These are phyloP conservation scores for Lolium multiflorum DNA, from an alignment of 176 grass and related monocot species.

Conservation along the genomic window DNA sequence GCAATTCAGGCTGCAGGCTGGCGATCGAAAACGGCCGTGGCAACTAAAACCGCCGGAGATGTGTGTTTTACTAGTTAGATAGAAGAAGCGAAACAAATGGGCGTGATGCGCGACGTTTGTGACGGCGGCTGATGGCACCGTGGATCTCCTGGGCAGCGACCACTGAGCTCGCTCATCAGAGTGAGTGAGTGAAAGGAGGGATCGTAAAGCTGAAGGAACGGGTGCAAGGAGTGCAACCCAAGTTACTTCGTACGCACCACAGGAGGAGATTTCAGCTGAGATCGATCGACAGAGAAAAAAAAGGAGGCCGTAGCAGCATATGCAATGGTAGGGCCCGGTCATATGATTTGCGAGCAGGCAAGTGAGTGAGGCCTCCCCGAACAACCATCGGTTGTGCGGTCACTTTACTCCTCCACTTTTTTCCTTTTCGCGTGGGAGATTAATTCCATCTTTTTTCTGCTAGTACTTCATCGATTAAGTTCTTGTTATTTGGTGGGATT, in stretches of 20 bases:
- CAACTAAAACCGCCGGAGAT: background rate
- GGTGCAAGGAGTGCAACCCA: slow-evolving; percentile 62
- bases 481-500: background rate
- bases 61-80: too few species aligned
- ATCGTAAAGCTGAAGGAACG: slow-evolving; percentile 53
- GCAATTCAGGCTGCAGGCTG: background rate
- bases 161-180: background rate
- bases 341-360: slow-evolving; percentile 44
- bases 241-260: slow-evolving; percentile 38
- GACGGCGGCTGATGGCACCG: background rate
- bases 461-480: background rate
- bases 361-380: slow-evolving; percentile 29
- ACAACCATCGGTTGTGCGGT: slow-evolving; percentile 72
- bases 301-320: background rate
- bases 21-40: slow-evolving; percentile 9
- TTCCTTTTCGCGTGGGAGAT: background rate
- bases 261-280: too few species aligned
- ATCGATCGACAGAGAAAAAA: background rate
- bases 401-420: slow-evolving; percentile 46
- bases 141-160: background rate
- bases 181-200: background rate
- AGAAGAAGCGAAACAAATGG: background rate
- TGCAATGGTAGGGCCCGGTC: background rate
- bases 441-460: background rate
- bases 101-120: background rate